Base-by-base conservation (phyloP, 805 yeast species). In the Isabelozyma rhagii region DNA sequence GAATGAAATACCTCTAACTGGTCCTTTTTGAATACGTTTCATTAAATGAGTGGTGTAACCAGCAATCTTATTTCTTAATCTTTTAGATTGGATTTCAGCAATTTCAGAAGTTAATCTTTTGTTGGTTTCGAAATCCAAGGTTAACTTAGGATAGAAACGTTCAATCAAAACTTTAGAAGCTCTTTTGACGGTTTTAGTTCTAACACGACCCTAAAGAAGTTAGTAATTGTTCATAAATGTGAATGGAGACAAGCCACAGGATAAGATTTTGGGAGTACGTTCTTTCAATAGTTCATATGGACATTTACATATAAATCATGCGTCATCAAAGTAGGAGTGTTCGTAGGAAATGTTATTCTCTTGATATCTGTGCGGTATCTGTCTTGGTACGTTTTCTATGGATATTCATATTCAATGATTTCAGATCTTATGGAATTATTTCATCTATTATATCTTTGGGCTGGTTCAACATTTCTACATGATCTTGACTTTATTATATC, bases 1-100 rank as follows among this genome's bases (percentile, higher is more conserved):
- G 97, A 94, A 94, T 69, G 99, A 94, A 69, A 94, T 96, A 83
- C 99, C 99, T 87, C 98, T 92, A 71, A 94, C 99, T 84, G 99
- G 99, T 77, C 99, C 99, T 86, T 93, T 94, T 83, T 96, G 98
- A 75, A 94, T 94, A 85, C 99, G 92, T 86, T 90, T 94, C 99
- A 94, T 96, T 80, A 94, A 87, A 81, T 94, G 99, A 74, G 99
- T 94, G 80, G 99, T 94, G 97, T 93, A 94, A 79, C 99, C 99
- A 77, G 99, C 99, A 72, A 94, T 96, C 90, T 94, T 94, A 94
- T 94, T 94, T 85, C 99, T 94, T 80, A 94, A 88, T 83, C 99
- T 90, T 88, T 94, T 94, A 72, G 99, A 90, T 80, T 93, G 97
- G 75, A 94, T 96, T 78, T 89, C 92, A 66, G 99, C 99, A 70